These are phyloP conservation scores for Daldinia concentrica DNA, from an alignment of 495 filamentous ascomycete genomes.

Conservation along the genomic window DNA sequence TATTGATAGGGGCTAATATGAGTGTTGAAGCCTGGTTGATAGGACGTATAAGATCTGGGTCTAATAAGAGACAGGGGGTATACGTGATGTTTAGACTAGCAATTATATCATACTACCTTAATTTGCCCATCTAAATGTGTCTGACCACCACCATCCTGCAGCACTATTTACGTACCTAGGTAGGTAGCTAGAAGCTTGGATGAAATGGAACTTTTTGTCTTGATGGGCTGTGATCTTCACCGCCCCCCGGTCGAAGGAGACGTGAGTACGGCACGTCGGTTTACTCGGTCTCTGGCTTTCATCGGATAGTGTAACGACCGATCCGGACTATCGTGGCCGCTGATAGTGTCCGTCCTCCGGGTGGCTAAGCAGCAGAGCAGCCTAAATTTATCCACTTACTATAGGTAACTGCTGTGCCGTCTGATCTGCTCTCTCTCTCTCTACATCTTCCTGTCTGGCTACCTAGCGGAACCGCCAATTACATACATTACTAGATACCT, in stretches of 20 bases:
- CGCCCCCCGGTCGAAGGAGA: background rate
- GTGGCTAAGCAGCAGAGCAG: constrained; percentile 16
- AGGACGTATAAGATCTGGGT: background rate
- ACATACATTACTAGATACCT: background rate
- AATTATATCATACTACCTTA: background rate
- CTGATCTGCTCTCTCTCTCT: constrained; percentile 5
- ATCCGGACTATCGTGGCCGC: background rate
- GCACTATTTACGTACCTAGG: background rate
- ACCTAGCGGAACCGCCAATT: background rate
- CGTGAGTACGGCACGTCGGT: background rate
- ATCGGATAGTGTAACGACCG: background rate
- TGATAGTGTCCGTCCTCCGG: background rate
- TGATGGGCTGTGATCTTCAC: background rate
- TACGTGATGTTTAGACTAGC: background rate
- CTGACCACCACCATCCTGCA: background rate
- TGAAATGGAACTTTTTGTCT: background rate
- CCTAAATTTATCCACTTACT: constrained; percentile 17
- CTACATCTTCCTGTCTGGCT: background rate
- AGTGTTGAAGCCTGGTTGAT: background rate
- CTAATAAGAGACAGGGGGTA: background rate
- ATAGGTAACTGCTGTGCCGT: constrained; percentile 13
- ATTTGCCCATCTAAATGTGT: background rate
- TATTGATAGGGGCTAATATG: background rate
- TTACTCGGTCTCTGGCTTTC: background rate
- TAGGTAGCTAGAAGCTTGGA: background rate